phyloP scores from a whole-genome alignment of 2,329 filamentous ascomycete genomes.

The Magnaporthiopsis poae region DNA sequence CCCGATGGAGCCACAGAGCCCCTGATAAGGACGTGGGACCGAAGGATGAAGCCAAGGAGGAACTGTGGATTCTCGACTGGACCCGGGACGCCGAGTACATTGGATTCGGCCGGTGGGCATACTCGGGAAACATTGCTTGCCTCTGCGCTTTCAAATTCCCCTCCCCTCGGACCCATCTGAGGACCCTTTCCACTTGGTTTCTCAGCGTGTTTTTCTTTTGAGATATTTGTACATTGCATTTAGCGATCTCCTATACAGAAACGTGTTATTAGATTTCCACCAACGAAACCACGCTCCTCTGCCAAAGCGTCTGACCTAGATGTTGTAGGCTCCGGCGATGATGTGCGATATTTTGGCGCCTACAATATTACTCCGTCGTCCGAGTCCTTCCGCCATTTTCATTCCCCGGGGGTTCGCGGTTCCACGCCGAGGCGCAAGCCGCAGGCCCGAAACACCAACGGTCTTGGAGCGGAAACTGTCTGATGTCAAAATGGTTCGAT shows the following conservation, averaged over 20 bases:
- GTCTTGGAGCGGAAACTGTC: slow-evolving; percentile 4
- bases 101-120: not conserved
- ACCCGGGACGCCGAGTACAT: not conserved
- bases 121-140: too few relatives aligned
- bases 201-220: not conserved
- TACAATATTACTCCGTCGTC: too few relatives aligned
- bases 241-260: not conserved
- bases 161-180: too few relatives aligned
- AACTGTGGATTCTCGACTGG: not conserved
- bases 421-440: not conserved
- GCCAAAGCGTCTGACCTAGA: too few relatives aligned
- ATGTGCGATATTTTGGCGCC: too few relatives aligned
- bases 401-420: too few relatives aligned
- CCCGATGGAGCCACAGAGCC: not conserved
- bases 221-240: not conserved
- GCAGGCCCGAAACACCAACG: not conserved
- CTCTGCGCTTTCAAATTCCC: too few relatives aligned
- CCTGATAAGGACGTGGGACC: not conserved
- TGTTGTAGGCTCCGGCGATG: too few relatives aligned
- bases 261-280: not conserved
- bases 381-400: too few relatives aligned
- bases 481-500: slow-evolving; percentile 3
- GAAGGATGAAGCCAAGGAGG: not conserved
- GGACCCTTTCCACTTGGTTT: not conserved
- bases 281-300: too few relatives aligned